Conservation (phyloP, 495 filamentous ascomycete genomes). For the Aspergillus panamensis region DNA sequence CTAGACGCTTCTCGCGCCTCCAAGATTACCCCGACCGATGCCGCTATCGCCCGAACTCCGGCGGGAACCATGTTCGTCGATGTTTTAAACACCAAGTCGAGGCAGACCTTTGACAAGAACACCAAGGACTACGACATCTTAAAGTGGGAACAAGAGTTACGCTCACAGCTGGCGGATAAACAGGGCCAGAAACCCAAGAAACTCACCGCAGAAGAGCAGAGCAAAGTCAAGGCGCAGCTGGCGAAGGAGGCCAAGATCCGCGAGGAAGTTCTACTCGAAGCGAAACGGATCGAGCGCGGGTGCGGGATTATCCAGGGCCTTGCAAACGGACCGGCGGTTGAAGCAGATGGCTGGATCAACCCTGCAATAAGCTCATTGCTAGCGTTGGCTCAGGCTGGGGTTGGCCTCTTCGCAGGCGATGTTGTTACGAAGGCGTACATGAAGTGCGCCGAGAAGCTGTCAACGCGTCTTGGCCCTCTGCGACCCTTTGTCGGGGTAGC, state of each 20-base stretch:
- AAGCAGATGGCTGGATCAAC: constrained; percentile 82
- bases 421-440: constrained; percentile 76
- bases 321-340: constrained; percentile 78
- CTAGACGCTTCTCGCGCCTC: constrained; percentile 62
- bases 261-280: constrained; percentile 59
- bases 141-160: constrained; percentile 95
- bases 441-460: constrained; percentile 66
- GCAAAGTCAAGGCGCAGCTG: constrained; percentile 87
- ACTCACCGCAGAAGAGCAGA: constrained; percentile 79
- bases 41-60: constrained; percentile 83
- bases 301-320: constrained; percentile 80
- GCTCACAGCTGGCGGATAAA: constrained; percentile 82
- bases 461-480: constrained; percentile 69
- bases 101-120: constrained; percentile 71
- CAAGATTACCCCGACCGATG: constrained; percentile 76
- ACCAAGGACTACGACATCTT: constrained; percentile 89
- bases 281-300: constrained; percentile 68
- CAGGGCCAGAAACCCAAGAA: constrained; percentile 88
- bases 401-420: constrained; percentile 74
- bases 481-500: constrained; percentile 83
- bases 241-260: constrained; percentile 81
- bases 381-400: constrained; percentile 70
- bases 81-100: constrained; percentile 74
- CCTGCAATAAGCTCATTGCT: constrained; percentile 67
- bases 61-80: constrained; percentile 87